A percentile compares a stretch with the other conserved stretches of the same genome.
phyloP scores from a whole-genome alignment of 225 moss, liverwort and hornwort genomes.

The Anthoceros angustus region DNA sequence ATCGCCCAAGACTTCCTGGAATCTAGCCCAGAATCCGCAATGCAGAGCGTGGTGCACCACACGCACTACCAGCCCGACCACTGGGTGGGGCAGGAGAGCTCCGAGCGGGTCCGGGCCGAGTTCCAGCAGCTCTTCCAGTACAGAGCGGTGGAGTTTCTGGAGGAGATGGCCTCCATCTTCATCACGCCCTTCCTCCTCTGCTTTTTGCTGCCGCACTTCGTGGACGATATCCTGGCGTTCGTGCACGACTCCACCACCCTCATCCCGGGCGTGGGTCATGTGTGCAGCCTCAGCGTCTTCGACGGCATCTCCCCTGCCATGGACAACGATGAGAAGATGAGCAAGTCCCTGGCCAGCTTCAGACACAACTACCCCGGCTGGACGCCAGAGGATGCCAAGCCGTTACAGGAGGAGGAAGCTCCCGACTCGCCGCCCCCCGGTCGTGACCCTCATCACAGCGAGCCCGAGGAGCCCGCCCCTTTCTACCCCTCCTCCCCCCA shows the following conservation, averaged over 20 bases:
- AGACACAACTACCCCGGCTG: not conserved
- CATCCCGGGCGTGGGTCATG: not conserved
- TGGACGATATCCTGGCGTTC: constrained; percentile 1
- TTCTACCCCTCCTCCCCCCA: too few species aligned
- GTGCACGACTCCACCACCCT: constrained; percentile 2
- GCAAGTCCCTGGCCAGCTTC: not conserved
- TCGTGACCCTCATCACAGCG: not conserved
- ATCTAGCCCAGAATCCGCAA: not conserved
- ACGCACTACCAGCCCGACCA: not conserved
- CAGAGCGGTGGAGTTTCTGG: not conserved
- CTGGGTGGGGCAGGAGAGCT: constrained; percentile 1
- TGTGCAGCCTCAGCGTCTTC: constrained; percentile 3
- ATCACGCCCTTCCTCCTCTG: constrained; percentile 1
- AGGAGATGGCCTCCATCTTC: constrained; percentile 5
- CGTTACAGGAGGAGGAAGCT: not conserved
- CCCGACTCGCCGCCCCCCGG: too few species aligned
- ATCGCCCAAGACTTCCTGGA: not conserved
- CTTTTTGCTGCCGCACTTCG: constrained; percentile 1
- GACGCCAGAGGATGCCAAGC: not conserved
- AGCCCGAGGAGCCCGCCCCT: not conserved
- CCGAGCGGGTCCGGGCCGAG: constrained; percentile 3
- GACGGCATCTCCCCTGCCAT: not conserved
- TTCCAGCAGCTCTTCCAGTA: not conserved
- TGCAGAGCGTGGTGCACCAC: not conserved
- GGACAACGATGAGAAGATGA: not conserved